phyloP scores from a whole-genome alignment of 139 green algal genomes.

The Ulvella scutata region DNA sequence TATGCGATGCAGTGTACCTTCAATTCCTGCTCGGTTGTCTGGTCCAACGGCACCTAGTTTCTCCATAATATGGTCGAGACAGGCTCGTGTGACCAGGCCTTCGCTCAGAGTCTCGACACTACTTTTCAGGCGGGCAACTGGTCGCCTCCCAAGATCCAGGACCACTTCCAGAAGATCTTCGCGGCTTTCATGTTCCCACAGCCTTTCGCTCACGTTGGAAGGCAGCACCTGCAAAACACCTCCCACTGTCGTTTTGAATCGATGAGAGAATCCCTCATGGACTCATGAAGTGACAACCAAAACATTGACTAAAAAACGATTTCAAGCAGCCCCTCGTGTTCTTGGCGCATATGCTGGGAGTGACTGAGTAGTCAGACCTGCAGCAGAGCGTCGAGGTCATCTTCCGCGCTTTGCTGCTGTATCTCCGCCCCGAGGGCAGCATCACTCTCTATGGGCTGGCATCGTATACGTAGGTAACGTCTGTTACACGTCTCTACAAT shows the following conservation, averaged over 20 bases:
- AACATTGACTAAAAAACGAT: neutral
- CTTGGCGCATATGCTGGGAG: no score
- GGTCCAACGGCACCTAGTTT: conserved; percentile 66
- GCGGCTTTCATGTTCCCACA: conserved; percentile 52
- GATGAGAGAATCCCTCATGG: no score
- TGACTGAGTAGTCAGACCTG: no score
- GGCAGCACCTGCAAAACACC: conserved; percentile 57
- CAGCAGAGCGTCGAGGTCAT: conserved; percentile 68
- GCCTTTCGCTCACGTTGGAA: conserved; percentile 35
- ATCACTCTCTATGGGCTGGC: no score
- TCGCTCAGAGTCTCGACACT: conserved; percentile 35
- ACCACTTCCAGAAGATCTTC: conserved; percentile 64
- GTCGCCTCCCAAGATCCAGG: conserved; percentile 62
- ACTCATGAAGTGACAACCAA: no score
- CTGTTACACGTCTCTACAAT: no score
- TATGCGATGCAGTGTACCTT: conserved; percentile 86
- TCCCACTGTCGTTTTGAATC: neutral
- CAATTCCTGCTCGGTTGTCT: conserved; percentile 88
- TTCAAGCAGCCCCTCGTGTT: no score
- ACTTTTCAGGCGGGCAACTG: conserved; percentile 53
- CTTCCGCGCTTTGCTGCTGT: no score
- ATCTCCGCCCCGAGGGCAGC: no score
- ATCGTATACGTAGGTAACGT: no score
- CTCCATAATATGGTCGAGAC: conserved; percentile 40
- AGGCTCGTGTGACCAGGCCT: conserved; percentile 28